Base-by-base conservation (phyloP, 2,329 filamentous ascomycete species). In the Alternaria hordeiaustralica region DNA sequence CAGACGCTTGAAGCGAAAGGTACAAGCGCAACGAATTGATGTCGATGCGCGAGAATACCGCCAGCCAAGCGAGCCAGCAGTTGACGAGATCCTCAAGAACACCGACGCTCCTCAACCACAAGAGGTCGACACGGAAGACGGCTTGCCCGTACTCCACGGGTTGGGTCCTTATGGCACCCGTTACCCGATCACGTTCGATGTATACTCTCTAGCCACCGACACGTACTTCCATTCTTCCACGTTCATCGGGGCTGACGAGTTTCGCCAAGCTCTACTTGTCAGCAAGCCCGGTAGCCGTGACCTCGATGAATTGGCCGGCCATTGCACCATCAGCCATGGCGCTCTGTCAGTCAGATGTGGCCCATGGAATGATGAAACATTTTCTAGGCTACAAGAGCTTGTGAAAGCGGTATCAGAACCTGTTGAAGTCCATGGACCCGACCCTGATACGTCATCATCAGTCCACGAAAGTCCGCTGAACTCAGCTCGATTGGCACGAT, bases 211-310 rank as follows among this genome's bases (percentile, higher is more conserved):
- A 8, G 78, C 77, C 9, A 64, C 80, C 7, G 87, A 84, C 2
- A 87, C 85, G 0, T 88, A 83, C 69, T 89, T 89, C 65, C 85
- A 87, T 64, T 76, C 83, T 46, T 82, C 79, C 49, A 88, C 87
- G 5, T 87, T 89, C 63, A 80, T 89, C 61, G 87, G 88, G 26
- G 87, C 86, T 67, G 86, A 86, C 4, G 84, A 86, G 25, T 83
- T 89, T 50, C 72, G 76, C 15, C 80, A 79, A 36, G 83, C 83
- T 36, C 67, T 89, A 6, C 64, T 51, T 8, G 46, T 58, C 11
- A 51, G 56, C 7, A 57, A 51, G 15, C 25, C 50, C 1, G 58
- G 53, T 21, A 9, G 63, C 47, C 72, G 84, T 44, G 74, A 86
- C 65, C 63, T 88, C 25, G 83, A 87, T 63, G 69, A 75, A 28